Evolutionary conservation across 225 moss, liverwort and hornwort genomes (phyloP).

Genomic region (Sphagnum contortum): DNA sequence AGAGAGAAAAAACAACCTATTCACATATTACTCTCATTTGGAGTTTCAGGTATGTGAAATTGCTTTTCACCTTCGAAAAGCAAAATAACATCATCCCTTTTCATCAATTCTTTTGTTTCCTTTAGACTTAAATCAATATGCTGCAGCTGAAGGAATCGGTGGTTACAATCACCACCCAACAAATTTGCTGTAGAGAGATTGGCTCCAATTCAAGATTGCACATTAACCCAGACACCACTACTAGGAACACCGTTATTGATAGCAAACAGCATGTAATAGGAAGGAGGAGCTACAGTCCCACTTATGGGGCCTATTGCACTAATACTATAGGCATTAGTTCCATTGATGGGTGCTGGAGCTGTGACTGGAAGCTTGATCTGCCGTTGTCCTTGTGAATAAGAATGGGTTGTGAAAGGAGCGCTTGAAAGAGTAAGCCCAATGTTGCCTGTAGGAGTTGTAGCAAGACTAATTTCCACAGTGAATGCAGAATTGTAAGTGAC

Average conservation of each 20-base stretch:
- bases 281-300: conserved; percentile 14
- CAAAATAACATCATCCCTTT: too few relatives aligned
- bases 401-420: conserved; percentile 30
- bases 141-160: too few relatives aligned
- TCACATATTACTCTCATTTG: too few relatives aligned
- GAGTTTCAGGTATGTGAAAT: too few relatives aligned
- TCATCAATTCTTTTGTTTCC: too few relatives aligned
- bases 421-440: conserved; percentile 14
- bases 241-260: conserved; percentile 25
- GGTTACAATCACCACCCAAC: too few relatives aligned
- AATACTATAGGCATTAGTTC: conserved; percentile 12
- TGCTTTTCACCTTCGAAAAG: too few relatives aligned
- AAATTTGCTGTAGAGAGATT: too few relatives aligned
- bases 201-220: too few relatives aligned
- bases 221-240: conserved; percentile 13
- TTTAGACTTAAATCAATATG: too few relatives aligned
- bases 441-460: conserved; percentile 10
- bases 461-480: conserved; percentile 11
- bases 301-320: conserved; percentile 19
- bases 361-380: conserved; percentile 17
- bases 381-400: conserved; percentile 31
- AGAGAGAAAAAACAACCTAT: too few relatives aligned
- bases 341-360: conserved; percentile 3
- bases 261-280: conserved; percentile 35
- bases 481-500: conserved; percentile 18